These are phyloP conservation scores for Funneliformis mosseae DNA, from an alignment of 192 early-diverging fungal species.

Conservation along the genomic window DNA sequence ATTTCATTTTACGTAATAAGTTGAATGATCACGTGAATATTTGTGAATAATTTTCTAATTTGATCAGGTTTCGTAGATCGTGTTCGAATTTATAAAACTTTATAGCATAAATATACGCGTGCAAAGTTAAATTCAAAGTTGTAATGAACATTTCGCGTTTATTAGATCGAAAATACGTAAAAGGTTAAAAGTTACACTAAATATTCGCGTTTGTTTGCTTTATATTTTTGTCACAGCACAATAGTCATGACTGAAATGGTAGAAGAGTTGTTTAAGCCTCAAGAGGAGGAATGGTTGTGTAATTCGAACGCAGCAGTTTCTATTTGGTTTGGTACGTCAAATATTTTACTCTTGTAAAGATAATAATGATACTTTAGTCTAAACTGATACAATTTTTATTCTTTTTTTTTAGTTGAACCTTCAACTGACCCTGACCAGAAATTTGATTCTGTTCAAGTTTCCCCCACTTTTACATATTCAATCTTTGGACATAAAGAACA, in stretches of 20 bases:
- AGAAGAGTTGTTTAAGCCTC: not conserved
- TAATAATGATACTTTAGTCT: not conserved
- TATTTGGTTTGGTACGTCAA: constrained; percentile 3
- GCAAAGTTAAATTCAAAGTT: not conserved
- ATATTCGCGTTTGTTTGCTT: not conserved
- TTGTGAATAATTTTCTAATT: not conserved
- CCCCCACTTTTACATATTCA: constrained; percentile 84
- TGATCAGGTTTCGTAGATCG: not conserved
- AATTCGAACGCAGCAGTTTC: constrained; percentile 1
- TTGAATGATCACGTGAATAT: not conserved
- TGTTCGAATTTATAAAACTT: not conserved
- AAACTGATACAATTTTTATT: not conserved
- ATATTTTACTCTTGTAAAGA: not conserved
- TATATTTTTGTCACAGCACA: not conserved
- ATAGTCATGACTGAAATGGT: not conserved
- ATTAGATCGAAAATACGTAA: not conserved
- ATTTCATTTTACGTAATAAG: too few relatives aligned
- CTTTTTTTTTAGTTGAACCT: not conserved
- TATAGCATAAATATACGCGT: not conserved
- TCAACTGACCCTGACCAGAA: not conserved
- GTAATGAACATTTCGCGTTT: not conserved
- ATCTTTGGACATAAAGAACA: constrained; percentile 88
- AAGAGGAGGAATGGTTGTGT: not conserved
- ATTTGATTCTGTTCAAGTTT: not conserved
- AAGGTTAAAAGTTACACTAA: not conserved